Evolutionary conservation across 2,329 filamentous ascomycete genomes (phyloP), one percentile per base, ranked within the genome.

Genomic region (Colletotrichum eremochloae): DNA sequence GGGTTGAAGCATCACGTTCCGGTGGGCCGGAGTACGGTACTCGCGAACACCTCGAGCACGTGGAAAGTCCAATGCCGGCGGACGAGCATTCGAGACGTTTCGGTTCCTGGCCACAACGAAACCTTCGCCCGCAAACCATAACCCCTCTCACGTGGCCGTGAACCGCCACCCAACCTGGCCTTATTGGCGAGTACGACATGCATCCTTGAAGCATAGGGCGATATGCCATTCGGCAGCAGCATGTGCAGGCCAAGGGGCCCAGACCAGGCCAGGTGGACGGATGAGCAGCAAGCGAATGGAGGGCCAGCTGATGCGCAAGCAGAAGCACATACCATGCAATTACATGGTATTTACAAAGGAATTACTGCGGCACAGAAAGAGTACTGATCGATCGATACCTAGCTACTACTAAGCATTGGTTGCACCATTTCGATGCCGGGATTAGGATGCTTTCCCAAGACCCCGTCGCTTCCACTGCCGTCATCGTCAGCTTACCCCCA

Each of bases 401-500:
- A 24, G 24, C 15, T 11, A 11, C 24, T 5, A 14, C 3, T 52
- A 20, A 31, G n/a, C 40, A 31, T 20, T 6, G 9, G 20, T n/a
- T 46, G 7, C 20, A 46, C 55, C 68, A 71, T 61, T 33, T 20
- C 36, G 46, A 44, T 53, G 61, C 36, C 38, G 56, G 56, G 12
- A 31, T 33, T 57, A 36, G n/a, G 56, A 57, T 6, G 40, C 58
- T 3, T 44, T n/a, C 36, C 31, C 42, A 68, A 11, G 44, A 57
- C 52, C 57, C 33, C 63, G 48, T 60, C 60, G 53, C 40, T 46
- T 36, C 33, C 53, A 48, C 48, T 56, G 67, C 48, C 55, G 66
- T 72, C 70, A 72, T 72, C 61, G 55, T 64, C 66, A 61, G 70
- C 66, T 65, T 65, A 61, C 69, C 24, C 29, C 58, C n/a, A 18